Evolutionary conservation across 495 filamentous ascomycete genomes (phyloP).

Genomic region (Aspergillus saccharolyticus): DNA sequence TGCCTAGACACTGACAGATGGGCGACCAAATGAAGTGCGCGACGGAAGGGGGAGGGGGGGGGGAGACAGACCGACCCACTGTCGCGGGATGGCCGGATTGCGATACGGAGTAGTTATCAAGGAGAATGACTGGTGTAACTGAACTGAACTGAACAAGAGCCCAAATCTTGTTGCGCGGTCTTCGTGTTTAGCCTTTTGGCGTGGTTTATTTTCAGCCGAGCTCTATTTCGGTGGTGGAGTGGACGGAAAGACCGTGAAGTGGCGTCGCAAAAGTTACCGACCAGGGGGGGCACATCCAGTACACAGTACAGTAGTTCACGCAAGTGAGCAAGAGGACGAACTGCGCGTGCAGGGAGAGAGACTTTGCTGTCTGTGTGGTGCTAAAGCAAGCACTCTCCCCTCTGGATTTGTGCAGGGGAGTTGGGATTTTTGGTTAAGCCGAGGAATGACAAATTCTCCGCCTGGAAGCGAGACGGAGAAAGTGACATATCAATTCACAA

Average conservation of each 20-base stretch:
- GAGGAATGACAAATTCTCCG: constrained; percentile 4
- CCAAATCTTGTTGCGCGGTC: no score
- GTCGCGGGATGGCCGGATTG: background rate
- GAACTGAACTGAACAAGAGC: no score
- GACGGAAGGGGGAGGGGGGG: background rate
- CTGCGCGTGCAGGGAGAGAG: background rate
- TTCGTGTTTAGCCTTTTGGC: background rate
- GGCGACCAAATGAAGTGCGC: no score
- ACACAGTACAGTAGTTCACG: background rate
- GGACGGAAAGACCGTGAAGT: background rate
- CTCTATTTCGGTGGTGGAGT: background rate
- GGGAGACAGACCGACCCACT: background rate
- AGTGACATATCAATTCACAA: background rate
- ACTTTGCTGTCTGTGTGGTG: background rate
- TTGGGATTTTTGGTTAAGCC: background rate
- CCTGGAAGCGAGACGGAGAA: no score
- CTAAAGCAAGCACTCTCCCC: background rate
- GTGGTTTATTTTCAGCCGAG: background rate
- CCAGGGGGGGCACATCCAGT: background rate
- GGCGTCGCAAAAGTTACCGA: background rate
- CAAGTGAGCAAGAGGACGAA: background rate
- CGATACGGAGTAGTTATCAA: no score
- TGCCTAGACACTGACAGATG: background rate
- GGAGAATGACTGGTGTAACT: background rate
- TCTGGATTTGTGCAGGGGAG: no score